phyloP scores from a whole-genome alignment of 2,329 filamentous ascomycete species.

The Ophiocordyceps robertsii region DNA sequence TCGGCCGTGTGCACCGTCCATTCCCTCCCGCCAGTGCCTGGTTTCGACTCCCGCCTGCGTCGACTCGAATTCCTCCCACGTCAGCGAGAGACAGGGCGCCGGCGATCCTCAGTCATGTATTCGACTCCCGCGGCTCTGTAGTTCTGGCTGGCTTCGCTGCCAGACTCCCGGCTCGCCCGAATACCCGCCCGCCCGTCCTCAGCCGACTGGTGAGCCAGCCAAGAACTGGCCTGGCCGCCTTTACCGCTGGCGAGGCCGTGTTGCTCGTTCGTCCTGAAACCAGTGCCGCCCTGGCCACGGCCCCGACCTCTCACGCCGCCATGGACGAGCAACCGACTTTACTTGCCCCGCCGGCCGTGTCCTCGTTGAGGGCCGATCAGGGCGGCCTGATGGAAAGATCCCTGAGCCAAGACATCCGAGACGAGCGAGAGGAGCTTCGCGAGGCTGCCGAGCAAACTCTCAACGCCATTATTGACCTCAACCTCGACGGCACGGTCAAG shows the following conservation, averaged over 20 bases:
- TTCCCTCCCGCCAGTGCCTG: not conserved
- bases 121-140: constrained; percentile 27
- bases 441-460: constrained; percentile 92
- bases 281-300: not conserved
- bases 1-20: not conserved
- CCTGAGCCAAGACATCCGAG: constrained; percentile 78
- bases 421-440: constrained; percentile 85
- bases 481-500: constrained; percentile 76
- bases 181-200: not conserved
- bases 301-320: constrained; percentile 8
- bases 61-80: constrained; percentile 2
- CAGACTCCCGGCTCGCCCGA: constrained; percentile 21
- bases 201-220: not conserved
- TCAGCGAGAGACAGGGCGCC: constrained; percentile 13
- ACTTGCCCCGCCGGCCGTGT: constrained; percentile 39
- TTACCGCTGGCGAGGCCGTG: not conserved
- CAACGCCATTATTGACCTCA: constrained; percentile 91
- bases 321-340: constrained; percentile 28
- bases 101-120: constrained; percentile 31
- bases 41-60: not conserved
- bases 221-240: not conserved
- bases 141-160: constrained; percentile 34
- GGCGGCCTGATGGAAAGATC: constrained; percentile 46
- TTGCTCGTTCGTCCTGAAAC: not conserved
- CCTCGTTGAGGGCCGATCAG: constrained; percentile 35